These are phyloP conservation scores for Akanthomyces lecanii DNA, from an alignment of 2,329 filamentous ascomycete species.

Conservation along the genomic window DNA sequence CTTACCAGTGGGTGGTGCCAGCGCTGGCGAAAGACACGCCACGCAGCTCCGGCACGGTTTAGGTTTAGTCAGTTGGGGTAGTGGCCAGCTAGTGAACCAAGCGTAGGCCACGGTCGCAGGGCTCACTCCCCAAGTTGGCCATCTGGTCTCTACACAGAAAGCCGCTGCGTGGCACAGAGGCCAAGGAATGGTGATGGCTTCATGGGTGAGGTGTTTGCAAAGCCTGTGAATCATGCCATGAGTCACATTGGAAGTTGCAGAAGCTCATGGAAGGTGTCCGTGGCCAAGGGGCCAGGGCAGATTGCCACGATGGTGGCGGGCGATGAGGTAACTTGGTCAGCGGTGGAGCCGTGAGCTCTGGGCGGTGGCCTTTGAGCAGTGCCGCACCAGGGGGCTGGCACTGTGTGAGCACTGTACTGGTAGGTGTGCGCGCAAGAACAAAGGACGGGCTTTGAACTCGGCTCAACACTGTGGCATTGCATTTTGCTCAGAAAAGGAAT, in stretches of 20 bases:
- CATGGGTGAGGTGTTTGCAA: background rate
- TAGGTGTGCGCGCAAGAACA: background rate
- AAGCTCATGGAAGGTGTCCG: constrained; percentile 7
- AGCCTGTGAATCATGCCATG: constrained; percentile 6
- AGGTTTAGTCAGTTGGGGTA: constrained; percentile 11
- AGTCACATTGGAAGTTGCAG: constrained; percentile 6
- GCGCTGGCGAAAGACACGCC: constrained; percentile 9
- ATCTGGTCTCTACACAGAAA: background rate
- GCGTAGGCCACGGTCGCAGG: background rate
- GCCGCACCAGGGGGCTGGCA: background rate
- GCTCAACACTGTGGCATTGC: background rate
- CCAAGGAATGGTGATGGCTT: background rate
- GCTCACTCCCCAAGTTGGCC: background rate
- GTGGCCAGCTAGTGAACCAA: background rate
- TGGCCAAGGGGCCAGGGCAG: constrained; percentile 3
- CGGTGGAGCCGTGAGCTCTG: constrained; percentile 1
- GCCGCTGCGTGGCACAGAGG: background rate
- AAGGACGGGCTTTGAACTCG: background rate
- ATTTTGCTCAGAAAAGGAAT: background rate
- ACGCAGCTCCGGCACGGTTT: background rate
- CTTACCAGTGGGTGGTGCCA: constrained; percentile 17
- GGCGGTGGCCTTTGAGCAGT: background rate
- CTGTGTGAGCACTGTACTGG: constrained; percentile 3
- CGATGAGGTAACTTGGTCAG: constrained; percentile 1
- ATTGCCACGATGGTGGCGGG: constrained; percentile 14